These are phyloP conservation scores for Bothriochloa decipiens DNA, from an alignment of 176 grass and related monocot species.

Conservation along the genomic window DNA sequence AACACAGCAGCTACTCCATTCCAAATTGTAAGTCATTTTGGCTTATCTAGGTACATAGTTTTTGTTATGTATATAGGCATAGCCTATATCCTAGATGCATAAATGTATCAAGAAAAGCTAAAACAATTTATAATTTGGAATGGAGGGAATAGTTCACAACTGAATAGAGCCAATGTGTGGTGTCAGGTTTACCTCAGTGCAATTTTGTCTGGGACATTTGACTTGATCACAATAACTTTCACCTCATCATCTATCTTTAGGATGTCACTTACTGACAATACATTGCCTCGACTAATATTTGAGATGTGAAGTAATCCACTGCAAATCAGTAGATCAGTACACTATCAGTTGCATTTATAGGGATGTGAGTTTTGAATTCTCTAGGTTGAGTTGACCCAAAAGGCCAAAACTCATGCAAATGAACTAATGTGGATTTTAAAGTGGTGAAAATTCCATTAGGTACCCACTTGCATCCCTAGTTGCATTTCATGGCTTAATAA, in stretches of 20 bases:
- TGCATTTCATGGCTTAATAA: background rate
- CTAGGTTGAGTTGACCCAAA: background rate
- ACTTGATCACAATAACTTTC: conserved; percentile 86
- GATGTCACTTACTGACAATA: conserved; percentile 70
- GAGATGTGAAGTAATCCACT: conserved; percentile 93
- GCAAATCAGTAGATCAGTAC: conserved; percentile 29
- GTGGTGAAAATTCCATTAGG: background rate
- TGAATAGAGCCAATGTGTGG: conserved; percentile 2
- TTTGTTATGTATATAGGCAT: no score
- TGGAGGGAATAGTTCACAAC: background rate
- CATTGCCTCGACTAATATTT: conserved; percentile 64
- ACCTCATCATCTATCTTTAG: conserved; percentile 81
- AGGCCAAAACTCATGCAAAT: background rate
- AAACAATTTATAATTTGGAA: no score
- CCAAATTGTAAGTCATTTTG: no score
- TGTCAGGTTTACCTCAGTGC: conserved; percentile 62
- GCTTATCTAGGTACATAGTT: no score
- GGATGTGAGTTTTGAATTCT: background rate
- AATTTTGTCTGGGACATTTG: conserved; percentile 86
- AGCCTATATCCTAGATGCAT: no score
- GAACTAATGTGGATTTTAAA: background rate
- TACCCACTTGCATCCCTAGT: background rate
- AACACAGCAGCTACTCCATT: background rate
- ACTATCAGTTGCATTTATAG: conserved; percentile 17
- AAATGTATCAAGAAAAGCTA: no score